Conservation (phyloP, 495 filamentous ascomycete species). For the Penicillium ochrochloron region DNA sequence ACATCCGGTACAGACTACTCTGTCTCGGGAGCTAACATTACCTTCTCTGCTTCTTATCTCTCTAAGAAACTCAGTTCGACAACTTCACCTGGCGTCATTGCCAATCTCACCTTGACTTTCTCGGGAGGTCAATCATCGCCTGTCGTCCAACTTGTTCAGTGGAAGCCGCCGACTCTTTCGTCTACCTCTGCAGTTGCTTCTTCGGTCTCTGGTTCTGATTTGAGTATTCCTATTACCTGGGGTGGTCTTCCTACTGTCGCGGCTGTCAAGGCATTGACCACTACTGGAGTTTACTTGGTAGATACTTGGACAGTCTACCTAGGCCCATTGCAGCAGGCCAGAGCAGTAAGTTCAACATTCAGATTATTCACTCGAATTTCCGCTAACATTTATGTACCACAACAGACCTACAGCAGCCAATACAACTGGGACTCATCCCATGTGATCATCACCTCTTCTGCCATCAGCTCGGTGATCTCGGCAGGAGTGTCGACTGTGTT, state of each 20-base stretch:
- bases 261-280: constrained; percentile 57
- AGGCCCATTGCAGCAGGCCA: constrained; percentile 58
- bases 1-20: constrained; percentile 49
- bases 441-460: constrained; percentile 48
- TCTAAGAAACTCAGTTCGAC: constrained; percentile 43
- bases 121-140: constrained; percentile 50
- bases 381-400: not conserved
- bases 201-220: constrained; percentile 45
- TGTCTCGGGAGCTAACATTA: constrained; percentile 48
- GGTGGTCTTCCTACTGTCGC: constrained; percentile 52
- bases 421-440: constrained; percentile 53
- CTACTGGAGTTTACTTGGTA: constrained; percentile 53
- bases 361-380: not conserved
- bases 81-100: constrained; percentile 47
- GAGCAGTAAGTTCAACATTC: constrained; percentile 37
- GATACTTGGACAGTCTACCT: constrained; percentile 63
- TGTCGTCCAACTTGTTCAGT: constrained; percentile 54
- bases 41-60: constrained; percentile 54
- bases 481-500: constrained; percentile 51
- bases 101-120: constrained; percentile 58
- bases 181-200: constrained; percentile 45
- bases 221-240: constrained; percentile 57
- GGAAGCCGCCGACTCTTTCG: constrained; percentile 49
- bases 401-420: constrained; percentile 51
- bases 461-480: constrained; percentile 51